These are phyloP conservation scores for Aspergillus funiculosus DNA, from an alignment of 495 filamentous ascomycete species.

Conservation along the genomic window DNA sequence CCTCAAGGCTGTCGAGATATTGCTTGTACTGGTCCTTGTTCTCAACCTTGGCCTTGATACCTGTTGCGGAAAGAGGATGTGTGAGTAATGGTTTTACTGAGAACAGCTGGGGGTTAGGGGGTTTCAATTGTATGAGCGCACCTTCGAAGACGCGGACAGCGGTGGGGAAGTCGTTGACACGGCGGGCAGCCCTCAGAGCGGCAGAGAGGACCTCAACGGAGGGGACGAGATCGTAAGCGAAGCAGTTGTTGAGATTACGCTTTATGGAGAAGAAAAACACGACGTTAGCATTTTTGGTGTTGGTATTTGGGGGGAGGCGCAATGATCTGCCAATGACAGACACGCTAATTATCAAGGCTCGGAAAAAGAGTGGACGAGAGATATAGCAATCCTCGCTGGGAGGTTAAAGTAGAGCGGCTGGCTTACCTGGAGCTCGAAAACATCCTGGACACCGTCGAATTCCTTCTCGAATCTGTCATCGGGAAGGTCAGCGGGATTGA, in stretches of 20 bases:
- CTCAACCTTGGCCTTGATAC: constrained; percentile 99
- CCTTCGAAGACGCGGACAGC: constrained; percentile 98
- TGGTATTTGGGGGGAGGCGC: neutral
- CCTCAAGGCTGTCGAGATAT: constrained; percentile 90
- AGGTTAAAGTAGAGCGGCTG: neutral
- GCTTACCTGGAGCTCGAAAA: constrained; percentile 98
- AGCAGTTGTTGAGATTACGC: constrained; percentile 99
- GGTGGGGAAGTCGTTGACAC: constrained; percentile 98
- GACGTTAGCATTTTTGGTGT: neutral
- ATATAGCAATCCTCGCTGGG: neutral
- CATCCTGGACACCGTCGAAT: constrained; percentile 94
- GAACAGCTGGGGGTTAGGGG: neutral
- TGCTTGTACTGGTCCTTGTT: constrained; percentile 96
- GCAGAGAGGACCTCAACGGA: constrained; percentile 87
- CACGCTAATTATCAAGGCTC: constrained; percentile 12
- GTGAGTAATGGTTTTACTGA: constrained; percentile 12
- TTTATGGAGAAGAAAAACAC: constrained; percentile 29
- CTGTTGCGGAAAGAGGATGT: constrained; percentile 41
- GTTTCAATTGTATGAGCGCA: constrained; percentile 49
- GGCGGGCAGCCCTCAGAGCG: constrained; percentile 82
- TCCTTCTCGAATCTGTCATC: constrained; percentile 90
- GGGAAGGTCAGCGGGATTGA: constrained; percentile 8
- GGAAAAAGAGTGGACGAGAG: too few species aligned
- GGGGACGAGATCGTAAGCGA: constrained; percentile 99
- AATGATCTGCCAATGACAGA: constrained; percentile 18